These are phyloP conservation scores for Kappamyces sp. DNA, from an alignment of 192 early-diverging fungal genomes.

Conservation along the genomic window DNA sequence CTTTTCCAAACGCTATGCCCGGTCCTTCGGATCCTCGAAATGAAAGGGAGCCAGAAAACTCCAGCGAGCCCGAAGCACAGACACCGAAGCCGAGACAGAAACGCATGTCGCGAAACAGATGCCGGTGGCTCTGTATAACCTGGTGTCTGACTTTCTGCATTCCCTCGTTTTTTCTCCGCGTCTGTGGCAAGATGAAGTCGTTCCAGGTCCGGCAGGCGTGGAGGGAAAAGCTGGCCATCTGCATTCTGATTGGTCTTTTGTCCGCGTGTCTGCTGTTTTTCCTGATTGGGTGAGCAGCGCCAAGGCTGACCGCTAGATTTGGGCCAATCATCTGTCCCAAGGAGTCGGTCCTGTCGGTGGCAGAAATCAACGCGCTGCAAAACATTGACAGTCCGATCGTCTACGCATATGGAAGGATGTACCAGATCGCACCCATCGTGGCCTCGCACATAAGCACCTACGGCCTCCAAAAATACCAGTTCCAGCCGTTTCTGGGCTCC, in stretches of 20 bases:
- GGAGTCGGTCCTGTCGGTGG: slow-evolving; percentile 29
- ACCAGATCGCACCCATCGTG: slow-evolving; percentile 32
- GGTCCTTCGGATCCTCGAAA: too few relatives aligned
- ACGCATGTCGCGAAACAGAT: too few relatives aligned
- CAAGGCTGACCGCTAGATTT: slow-evolving; percentile 29
- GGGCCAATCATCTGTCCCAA: slow-evolving; percentile 78
- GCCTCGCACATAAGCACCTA: slow-evolving; percentile 25
- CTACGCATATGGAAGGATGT: slow-evolving; percentile 43
- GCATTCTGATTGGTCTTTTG: slow-evolving; percentile 73
- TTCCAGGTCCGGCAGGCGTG: slow-evolving; percentile 84
- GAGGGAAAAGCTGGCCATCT: slow-evolving; percentile 82
- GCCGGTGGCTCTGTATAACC: too few relatives aligned
- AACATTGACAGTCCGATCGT: slow-evolving; percentile 29
- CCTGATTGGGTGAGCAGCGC: slow-evolving; percentile 49
- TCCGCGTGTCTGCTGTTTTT: slow-evolving; percentile 77
- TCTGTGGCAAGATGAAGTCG: too few relatives aligned
- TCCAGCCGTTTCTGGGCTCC: slow-evolving; percentile 24
- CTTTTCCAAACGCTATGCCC: too few relatives aligned
- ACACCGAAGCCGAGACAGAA: too few relatives aligned
- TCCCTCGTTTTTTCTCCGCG: too few relatives aligned
- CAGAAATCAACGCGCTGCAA: background rate
- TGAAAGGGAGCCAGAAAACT: too few relatives aligned
- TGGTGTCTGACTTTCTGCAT: too few relatives aligned
- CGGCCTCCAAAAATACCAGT: slow-evolving; percentile 26
- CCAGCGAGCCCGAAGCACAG: too few relatives aligned